Base-by-base conservation (phyloP, 192 early-diverging fungal genomes). In the Lobosporangium transversale region DNA sequence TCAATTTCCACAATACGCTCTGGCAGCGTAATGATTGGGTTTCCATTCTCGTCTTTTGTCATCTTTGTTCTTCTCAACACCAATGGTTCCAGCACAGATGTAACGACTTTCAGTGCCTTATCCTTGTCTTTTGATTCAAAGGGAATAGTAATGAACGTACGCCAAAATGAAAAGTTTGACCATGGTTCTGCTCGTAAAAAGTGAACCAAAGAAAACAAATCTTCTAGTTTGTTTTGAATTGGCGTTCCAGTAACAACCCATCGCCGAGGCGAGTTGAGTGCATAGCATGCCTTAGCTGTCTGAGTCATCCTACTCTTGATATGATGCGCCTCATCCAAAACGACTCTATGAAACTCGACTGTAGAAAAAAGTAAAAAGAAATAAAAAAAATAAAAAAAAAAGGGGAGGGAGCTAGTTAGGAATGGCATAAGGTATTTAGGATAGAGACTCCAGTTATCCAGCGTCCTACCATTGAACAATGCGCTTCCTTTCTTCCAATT, bases 171-270 rank as follows among this genome's bases (percentile, higher is more conserved):
- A 54, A 82, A 88, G 54, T 91, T 85, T 27, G 79, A 68, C 86
- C 91, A 88, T 14, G 93, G 94, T 56, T 86, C 81, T 0, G 88
- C 73, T 11, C 87, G 85, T 9, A 99, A 84, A 62, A 97, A 99
- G 40, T 89, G 90, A 21, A 97, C 84, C 18, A 96, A 78, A 7
- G 90, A 89, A 80, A 86, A 97, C 20, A 98, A 70, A 74, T 99
- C 96, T 61, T 95, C 95, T 12, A 94, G 78, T 11, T 89, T 82
- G 81, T 94, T 94, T 51, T 86, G 86, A 43, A 96, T 94, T 11
- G 95, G 95, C 12, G 95, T 97, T n/a, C 95, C 95, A 9, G 95
- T 96, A 23, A 98, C 68, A 14, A 91, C 94, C 97, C 97, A 98
- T 20, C 94, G 82, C 15, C 91, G 76, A 31, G 81, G 71, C 15